Base-by-base conservation (phyloP, 345 rosid species). In the Psidium guajava region DNA sequence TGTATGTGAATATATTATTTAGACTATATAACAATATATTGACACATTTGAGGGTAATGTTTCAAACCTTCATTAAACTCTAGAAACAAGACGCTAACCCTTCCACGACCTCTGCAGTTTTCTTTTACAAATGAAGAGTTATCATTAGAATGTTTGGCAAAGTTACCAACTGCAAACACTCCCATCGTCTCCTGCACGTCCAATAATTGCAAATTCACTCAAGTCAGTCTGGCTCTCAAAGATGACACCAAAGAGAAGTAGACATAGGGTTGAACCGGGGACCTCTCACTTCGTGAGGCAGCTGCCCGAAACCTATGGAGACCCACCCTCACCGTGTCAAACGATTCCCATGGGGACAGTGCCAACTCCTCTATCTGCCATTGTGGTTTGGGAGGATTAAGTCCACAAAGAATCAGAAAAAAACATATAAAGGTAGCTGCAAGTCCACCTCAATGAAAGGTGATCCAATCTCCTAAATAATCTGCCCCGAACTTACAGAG, bases 141-240 rank as follows among this genome's bases (percentile, higher is more conserved):
- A 55, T 24, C n/a, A 55, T 21, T 55, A 59, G 69, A 59, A 28
- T 3, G 73, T 59, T 6, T 27, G 73, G 73, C 73, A 59, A 1
- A 27, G 1, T 59, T 0, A 8, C 20, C 36, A 13, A 14, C 2
- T 6, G 0, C 2, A 0, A 27, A 59, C 9, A 27, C 20, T 59
- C 36, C 73, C 73, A 27, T 1, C 2, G 73, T 59, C 18, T 36
- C 69, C 18, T 12, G 3, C 15, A 2, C 1, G 0, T 32, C 75
- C 75, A 64, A 64, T 32, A 18, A 64, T 8, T 28, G 16, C 75
- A 32, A 28, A 36, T 64, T 32, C 75, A 64, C 75, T 64, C 75
- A 8, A 32, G 22, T 64, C 0, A 16, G 32, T 8, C 20, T 59
- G 40, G 73, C 40, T 59, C 73, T 27, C 16, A 58, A 59, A 59